Evolutionary conservation across 2,329 filamentous ascomycete species (phyloP).

Genomic region (Phaeosphaeria sp.): DNA sequence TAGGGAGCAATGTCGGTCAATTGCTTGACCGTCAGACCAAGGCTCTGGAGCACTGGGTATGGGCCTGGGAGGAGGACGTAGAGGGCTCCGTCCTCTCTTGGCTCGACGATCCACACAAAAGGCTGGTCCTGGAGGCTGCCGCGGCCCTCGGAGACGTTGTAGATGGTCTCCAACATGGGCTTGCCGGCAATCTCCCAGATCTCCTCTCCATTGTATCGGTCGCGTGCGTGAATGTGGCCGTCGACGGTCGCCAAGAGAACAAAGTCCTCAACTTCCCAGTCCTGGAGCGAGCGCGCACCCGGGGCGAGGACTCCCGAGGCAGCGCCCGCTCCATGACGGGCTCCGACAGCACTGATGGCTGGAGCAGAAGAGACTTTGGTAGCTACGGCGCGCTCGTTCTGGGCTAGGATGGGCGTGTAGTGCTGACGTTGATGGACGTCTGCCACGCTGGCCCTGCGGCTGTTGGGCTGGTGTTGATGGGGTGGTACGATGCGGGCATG

Average conservation of each 20-base stretch:
- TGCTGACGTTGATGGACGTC: constrained; percentile 29
- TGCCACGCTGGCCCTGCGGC: constrained; percentile 18
- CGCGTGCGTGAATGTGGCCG: constrained; percentile 90
- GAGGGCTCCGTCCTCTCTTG: constrained; percentile 82
- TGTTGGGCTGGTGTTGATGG: constrained; percentile 11
- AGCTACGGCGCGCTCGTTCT: constrained; percentile 92
- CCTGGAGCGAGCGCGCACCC: constrained; percentile 92
- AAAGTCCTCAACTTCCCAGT: constrained; percentile 99
- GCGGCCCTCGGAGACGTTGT: constrained; percentile 61
- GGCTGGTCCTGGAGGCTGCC: constrained; percentile 69
- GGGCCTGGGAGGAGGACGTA: constrained; percentile 81
- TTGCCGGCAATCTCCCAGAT: constrained; percentile 87
- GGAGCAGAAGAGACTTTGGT: constrained; percentile 80
- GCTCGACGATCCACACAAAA: constrained; percentile 94
- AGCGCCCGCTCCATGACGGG: constrained; percentile 73
- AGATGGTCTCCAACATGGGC: constrained; percentile 89
- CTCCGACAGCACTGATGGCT: constrained; percentile 88
- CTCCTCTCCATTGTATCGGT: constrained; percentile 82
- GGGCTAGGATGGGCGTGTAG: constrained; percentile 39
- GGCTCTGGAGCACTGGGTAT: constrained; percentile 66
- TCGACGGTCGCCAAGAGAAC: constrained; percentile 99
- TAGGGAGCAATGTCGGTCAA: constrained; percentile 85
- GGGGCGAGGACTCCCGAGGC: constrained; percentile 61
- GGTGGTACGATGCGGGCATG: constrained; percentile 21
- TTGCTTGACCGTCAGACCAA: constrained; percentile 80